These are phyloP conservation scores for Cryptosporidium parvum DNA, from an alignment of 169 alveolate genomes.

Conservation along the genomic window DNA sequence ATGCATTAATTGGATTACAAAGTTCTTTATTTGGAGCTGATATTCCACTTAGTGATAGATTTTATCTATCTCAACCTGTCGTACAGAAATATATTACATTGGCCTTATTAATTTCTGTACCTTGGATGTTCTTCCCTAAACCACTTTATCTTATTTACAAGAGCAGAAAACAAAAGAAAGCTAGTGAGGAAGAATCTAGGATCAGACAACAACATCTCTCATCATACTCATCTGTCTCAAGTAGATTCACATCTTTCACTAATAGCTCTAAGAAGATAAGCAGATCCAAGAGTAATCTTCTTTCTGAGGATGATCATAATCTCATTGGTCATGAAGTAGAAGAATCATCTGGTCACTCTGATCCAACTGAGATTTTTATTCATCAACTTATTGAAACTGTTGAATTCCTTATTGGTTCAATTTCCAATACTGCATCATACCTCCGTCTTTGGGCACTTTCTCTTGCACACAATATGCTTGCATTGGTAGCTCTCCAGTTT, in stretches of 20 bases:
- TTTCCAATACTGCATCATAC: constrained; percentile 99
- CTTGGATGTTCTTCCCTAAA: constrained; percentile 95
- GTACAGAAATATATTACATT: constrained; percentile 86
- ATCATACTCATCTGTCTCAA: constrained; percentile 50
- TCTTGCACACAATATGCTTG: constrained; percentile 98
- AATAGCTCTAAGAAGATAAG: constrained; percentile 21
- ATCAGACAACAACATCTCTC: constrained; percentile 34
- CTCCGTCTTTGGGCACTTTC: constrained; percentile 99
- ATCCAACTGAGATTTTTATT: constrained; percentile 91
- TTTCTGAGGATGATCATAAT: constrained; percentile 79
- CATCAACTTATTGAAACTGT: constrained; percentile 98
- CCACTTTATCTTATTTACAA: constrained; percentile 86
- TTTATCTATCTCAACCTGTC: constrained; percentile 84
- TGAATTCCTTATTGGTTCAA: constrained; percentile 97
- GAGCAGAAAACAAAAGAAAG: constrained; percentile 77
- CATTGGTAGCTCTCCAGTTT: constrained; percentile 56
- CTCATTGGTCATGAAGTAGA: constrained; percentile 77
- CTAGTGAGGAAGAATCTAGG: constrained; percentile 11
- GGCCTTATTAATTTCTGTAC: constrained; percentile 90
- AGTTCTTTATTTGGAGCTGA: constrained; percentile 81
- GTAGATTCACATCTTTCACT: constrained; percentile 26
- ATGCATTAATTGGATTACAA: constrained; percentile 94
- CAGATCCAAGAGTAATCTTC: constrained; percentile 18
- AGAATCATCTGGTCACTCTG: constrained; percentile 78
- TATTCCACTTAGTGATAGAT: constrained; percentile 82